Evolutionary conservation across 306 rosid species (phyloP).

Genomic region (Lathyrus aphaca): DNA sequence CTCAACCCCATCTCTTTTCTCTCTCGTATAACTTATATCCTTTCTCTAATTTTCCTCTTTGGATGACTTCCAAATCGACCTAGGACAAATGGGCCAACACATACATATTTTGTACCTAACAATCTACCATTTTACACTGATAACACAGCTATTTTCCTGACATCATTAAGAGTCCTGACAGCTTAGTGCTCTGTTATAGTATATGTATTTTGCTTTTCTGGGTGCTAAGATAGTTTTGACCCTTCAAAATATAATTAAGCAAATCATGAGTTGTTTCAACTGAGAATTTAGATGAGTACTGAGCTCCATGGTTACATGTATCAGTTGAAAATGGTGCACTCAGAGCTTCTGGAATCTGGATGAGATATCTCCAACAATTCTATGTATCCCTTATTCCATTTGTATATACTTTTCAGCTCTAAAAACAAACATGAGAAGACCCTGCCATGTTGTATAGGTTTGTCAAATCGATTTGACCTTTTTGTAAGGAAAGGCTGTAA

Average conservation of each 20-base stretch:
- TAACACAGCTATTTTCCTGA: constrained; percentile 19
- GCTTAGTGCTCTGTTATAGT: constrained; percentile 13
- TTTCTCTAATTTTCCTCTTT: too few species aligned
- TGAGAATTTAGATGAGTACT: background rate
- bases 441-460: too few species aligned
- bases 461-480: too few species aligned
- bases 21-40: too few species aligned
- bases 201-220: constrained; percentile 10
- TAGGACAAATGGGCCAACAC: too few species aligned
- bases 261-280: constrained; percentile 8
- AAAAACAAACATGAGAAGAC: too few species aligned
- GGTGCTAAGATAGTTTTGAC: background rate
- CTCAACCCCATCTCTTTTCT: too few species aligned
- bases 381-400: background rate
- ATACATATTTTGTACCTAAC: too few species aligned
- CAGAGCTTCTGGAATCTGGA: constrained; percentile 5
- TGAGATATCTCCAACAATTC: background rate
- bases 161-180: constrained; percentile 3
- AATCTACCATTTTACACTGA: too few species aligned
- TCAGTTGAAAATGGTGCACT: constrained; percentile 5
- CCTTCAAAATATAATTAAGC: background rate
- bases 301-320: constrained; percentile 8
- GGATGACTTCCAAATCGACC: too few species aligned
- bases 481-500: too few species aligned
- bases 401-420: background rate